A percentile compares a stretch with the other conserved stretches of the same genome.
These are phyloP conservation scores for Stenocarpella maydis DNA, from an alignment of 2,329 filamentous ascomycete genomes.

Conservation along the genomic window DNA sequence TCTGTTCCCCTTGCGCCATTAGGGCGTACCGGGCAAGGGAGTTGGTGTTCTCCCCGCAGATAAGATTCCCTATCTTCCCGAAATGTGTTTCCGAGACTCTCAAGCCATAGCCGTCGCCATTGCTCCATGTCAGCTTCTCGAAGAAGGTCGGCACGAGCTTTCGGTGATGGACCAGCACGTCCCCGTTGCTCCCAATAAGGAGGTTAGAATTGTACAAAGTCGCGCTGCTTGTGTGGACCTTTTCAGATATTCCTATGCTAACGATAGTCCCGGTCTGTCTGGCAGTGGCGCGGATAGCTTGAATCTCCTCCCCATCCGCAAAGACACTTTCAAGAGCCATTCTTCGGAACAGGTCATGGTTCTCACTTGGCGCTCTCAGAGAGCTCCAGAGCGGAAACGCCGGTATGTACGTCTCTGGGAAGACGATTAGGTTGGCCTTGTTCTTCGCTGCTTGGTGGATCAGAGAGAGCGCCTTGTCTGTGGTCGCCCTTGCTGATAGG, in stretches of 20 bases:
- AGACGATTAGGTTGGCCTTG: constrained; percentile 35
- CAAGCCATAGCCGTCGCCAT: constrained; percentile 31
- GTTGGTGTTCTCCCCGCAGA: constrained; percentile 38
- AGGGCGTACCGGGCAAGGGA: constrained; percentile 33
- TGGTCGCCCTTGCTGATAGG: constrained; percentile 36
- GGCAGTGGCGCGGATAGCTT: constrained; percentile 32
- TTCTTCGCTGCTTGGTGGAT: constrained; percentile 36
- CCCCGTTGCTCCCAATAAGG: constrained; percentile 35
- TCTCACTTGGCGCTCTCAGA: constrained; percentile 26
- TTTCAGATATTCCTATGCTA: constrained; percentile 35
- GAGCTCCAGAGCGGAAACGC: constrained; percentile 31
- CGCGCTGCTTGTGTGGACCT: constrained; percentile 32
- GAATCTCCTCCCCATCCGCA: constrained; percentile 34
- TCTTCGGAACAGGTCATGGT: constrained; percentile 7
- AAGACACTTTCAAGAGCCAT: constrained; percentile 31
- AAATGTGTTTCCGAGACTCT: constrained; percentile 35
- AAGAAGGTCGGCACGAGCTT: constrained; percentile 37
- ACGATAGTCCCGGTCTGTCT: constrained; percentile 33
- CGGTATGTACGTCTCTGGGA: constrained; percentile 36
- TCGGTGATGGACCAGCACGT: constrained; percentile 36
- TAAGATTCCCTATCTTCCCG: constrained; percentile 35
- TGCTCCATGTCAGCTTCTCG: constrained; percentile 29
- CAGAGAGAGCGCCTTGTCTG: constrained; percentile 33
- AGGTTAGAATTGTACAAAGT: constrained; percentile 37
- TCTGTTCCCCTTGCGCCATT: constrained; percentile 34